Base-by-base conservation (phyloP, 805 yeast species). In the Cyberlindnera meyerae region DNA sequence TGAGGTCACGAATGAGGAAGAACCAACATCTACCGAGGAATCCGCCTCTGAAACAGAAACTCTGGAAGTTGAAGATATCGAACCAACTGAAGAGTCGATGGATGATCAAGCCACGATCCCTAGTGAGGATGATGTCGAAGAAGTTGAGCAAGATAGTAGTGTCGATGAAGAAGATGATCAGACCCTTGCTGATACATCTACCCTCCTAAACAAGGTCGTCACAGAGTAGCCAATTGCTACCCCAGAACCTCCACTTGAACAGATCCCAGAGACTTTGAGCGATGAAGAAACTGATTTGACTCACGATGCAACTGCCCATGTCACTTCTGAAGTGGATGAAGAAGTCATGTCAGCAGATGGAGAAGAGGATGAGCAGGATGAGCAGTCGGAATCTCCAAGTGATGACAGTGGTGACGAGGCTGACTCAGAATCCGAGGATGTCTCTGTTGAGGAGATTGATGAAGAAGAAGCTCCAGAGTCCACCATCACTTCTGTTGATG, bases 321-420 rank as follows among this genome's bases (percentile, higher is more conserved):
- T 28, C n/a, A n/a, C n/a, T n/a, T n/a, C n/a, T n/a, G n/a, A n/a
- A n/a, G n/a, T n/a, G n/a, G n/a, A n/a, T n/a, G n/a, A n/a, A 4
- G 31, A 13, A 9, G 15, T 15, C 8, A 27, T 11, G 11, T 24
- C 37, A 8, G 18, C 33, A 7, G 7, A n/a, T 8, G 8, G 12
- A n/a, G 24, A 11, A 8, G 36, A 7, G 4, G 27, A 6, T 2
- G 8, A 27, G 11, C 22, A 20, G 17, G n/a, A n/a, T n/a, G n/a
- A n/a, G n/a, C n/a, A n/a, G n/a, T n/a, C n/a, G n/a, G n/a, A n/a
- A n/a, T n/a, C n/a, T n/a, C n/a, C 14, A 11, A 4, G 21, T 15
- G 37, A 26, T 9, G 43, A 40, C 18, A 31, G 33, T 16, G 42
- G 37, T 20, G 27, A 37, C 20, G 45, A 38, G 15, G 36, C 39